Percentiles rank a stretch among this genome's conserved stretches.
phyloP scores from a whole-genome alignment of 2,329 filamentous ascomycete species.

The Davidsoniella eucalypti region DNA sequence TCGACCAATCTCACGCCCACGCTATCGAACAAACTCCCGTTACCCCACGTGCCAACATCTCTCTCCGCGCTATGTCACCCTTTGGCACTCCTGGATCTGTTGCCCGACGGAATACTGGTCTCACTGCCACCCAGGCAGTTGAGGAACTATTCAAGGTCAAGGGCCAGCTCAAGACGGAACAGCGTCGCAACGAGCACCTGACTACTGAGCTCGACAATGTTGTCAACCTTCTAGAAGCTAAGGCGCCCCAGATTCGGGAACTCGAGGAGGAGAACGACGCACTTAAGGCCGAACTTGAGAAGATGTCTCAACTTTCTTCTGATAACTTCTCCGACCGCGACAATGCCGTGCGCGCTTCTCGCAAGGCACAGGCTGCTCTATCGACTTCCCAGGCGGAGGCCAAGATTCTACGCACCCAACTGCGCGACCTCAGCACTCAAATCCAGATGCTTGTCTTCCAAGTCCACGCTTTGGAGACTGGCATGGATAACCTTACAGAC shows the following conservation, averaged over 20 bases:
- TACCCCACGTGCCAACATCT: constrained; percentile 44
- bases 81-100: constrained; percentile 45
- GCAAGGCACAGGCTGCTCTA: constrained; percentile 63
- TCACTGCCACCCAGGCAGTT: constrained; percentile 45
- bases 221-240: constrained; percentile 67
- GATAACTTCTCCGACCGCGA: constrained; percentile 70
- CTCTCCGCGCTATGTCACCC: constrained; percentile 39
- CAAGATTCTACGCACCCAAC: constrained; percentile 66
- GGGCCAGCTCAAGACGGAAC: constrained; percentile 56
- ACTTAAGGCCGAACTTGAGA: constrained; percentile 62
- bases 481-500: constrained; percentile 50
- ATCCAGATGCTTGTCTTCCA: constrained; percentile 84
- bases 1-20: constrained; percentile 21
- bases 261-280: constrained; percentile 65
- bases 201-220: constrained; percentile 69
- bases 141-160: constrained; percentile 53
- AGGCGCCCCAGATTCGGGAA: constrained; percentile 77
- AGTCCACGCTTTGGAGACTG: constrained; percentile 65
- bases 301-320: constrained; percentile 74
- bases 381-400: constrained; percentile 48
- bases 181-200: constrained; percentile 57
- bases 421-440: constrained; percentile 79
- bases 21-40: constrained; percentile 31
- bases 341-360: constrained; percentile 55
- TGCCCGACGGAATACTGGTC: constrained; percentile 32